Percentiles rank a stretch among this genome's conserved stretches.
Evolutionary conservation across 805 yeast species (phyloP).

Genomic region (Ogataea neopini): DNA sequence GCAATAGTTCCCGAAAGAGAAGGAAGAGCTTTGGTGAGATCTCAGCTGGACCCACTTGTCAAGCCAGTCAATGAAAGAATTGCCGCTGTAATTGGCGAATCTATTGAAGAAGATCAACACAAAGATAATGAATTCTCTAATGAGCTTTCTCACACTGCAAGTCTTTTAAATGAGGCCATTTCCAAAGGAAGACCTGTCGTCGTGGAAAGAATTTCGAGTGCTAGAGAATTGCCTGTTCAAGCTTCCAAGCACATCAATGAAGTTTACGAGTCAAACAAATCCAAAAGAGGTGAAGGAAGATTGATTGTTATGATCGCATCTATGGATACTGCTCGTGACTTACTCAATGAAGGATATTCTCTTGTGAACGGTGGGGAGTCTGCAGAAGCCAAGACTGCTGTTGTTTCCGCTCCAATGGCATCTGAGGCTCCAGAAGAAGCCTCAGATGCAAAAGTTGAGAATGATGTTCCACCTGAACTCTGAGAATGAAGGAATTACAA

Average conservation of each 20-base stretch:
- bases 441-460: slow-evolving; percentile 4
- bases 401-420: not conserved
- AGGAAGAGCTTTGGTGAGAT: slow-evolving; percentile 63
- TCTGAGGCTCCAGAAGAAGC: no score
- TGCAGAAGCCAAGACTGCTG: not conserved
- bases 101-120: slow-evolving; percentile 1
- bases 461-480: slow-evolving; percentile 13
- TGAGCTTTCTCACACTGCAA: slow-evolving; percentile 56
- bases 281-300: slow-evolving; percentile 39
- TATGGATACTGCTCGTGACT: slow-evolving; percentile 32
- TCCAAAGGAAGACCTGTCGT: slow-evolving; percentile 40
- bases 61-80: slow-evolving; percentile 60
- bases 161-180: slow-evolving; percentile 42
- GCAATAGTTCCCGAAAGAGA: slow-evolving; percentile 53
- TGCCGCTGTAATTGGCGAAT: slow-evolving; percentile 39
- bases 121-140: slow-evolving; percentile 43
- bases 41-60: slow-evolving; percentile 62
- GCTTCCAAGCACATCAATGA: slow-evolving; percentile 38
- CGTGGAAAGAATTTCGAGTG: slow-evolving; percentile 26
- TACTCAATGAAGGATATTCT: slow-evolving; percentile 23
- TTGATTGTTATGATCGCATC: slow-evolving; percentile 35
- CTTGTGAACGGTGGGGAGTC: slow-evolving; percentile 15
- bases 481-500: not conserved
- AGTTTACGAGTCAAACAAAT: slow-evolving; percentile 42
- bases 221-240: slow-evolving; percentile 38